phyloP scores from a whole-genome alignment of 2,329 filamentous ascomycete species.

The Chalaropsis ovoidea region DNA sequence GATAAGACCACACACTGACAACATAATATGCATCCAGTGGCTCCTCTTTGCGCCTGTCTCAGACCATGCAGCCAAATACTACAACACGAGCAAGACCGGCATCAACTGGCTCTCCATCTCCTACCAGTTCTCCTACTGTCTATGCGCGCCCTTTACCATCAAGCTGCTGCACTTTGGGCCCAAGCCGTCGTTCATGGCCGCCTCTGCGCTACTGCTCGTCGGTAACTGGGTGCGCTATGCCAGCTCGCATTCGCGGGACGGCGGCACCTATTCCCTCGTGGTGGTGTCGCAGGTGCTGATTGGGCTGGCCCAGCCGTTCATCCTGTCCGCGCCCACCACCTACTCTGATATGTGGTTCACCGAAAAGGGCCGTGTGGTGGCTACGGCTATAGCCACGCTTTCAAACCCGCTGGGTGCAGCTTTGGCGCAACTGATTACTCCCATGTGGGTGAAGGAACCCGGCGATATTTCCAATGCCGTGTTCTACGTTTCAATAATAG shows the following conservation, averaged over 20 bases:
- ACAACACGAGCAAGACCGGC: constrained; percentile 58
- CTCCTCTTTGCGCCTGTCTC: constrained; percentile 83
- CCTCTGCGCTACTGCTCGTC: constrained; percentile 61
- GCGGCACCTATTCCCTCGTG: constrained; percentile 61
- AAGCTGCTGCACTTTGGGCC: constrained; percentile 71
- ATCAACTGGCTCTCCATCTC: constrained; percentile 91
- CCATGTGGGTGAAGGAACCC: constrained; percentile 57
- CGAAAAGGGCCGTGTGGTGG: constrained; percentile 60
- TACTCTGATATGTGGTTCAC: constrained; percentile 97
- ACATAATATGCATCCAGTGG: constrained; percentile 52
- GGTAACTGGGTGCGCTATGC: constrained; percentile 91
- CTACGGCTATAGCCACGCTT: constrained; percentile 73
- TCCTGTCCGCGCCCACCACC: constrained; percentile 75
- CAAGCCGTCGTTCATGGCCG: constrained; percentile 62
- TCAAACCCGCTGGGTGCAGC: constrained; percentile 88
- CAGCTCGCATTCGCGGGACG: constrained; percentile 44
- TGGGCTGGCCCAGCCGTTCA: constrained; percentile 84
- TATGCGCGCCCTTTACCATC: constrained; percentile 61
- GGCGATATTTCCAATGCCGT: constrained; percentile 68
- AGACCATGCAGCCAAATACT: constrained; percentile 62
- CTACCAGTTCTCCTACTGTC: constrained; percentile 76
- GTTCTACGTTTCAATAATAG: constrained; percentile 73
- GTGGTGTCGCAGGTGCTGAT: constrained; percentile 90
- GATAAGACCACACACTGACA: constrained; percentile 17
- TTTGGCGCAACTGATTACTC: constrained; percentile 75